phyloP scores from a whole-genome alignment of 2,329 filamentous ascomycete genomes.

The Harringtonia aguacate region DNA sequence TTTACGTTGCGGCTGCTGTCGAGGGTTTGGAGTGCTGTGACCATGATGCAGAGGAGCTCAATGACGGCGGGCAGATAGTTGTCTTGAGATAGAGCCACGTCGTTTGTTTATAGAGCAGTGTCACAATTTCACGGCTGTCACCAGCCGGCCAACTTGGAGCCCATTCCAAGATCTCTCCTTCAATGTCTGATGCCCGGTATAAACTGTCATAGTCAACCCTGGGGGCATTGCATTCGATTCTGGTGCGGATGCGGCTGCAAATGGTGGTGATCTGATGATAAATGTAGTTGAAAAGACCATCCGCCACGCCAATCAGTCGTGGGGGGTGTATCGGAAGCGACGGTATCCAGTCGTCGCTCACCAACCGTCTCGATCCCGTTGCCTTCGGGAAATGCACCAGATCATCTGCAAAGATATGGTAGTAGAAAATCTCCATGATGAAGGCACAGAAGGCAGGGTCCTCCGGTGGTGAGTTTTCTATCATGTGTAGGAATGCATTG shows the following conservation, averaged over 20 bases:
- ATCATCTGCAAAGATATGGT: constrained; percentile 59
- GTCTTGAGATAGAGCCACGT: constrained; percentile 55
- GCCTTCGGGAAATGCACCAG: constrained; percentile 38
- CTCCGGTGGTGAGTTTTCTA: constrained; percentile 49
- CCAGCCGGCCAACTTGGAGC: constrained; percentile 49
- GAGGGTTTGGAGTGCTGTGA: too few relatives aligned
- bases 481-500: constrained; percentile 60
- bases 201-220: constrained; percentile 64
- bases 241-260: constrained; percentile 60
- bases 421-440: constrained; percentile 73
- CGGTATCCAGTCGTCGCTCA: constrained; percentile 32
- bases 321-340: constrained; percentile 31
- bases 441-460: constrained; percentile 55
- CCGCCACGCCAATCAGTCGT: constrained; percentile 67
- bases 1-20: too few relatives aligned
- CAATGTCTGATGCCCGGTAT: constrained; percentile 64
- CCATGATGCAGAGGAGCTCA: too few relatives aligned
- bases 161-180: constrained; percentile 66
- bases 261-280: constrained; percentile 70
- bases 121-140: constrained; percentile 45
- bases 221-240: constrained; percentile 51
- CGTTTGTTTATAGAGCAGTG: constrained; percentile 53
- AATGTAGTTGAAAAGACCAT: constrained; percentile 70
- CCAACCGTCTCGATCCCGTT: constrained; percentile 25
- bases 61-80: constrained; percentile 45